Base-by-base conservation (phyloP, 495 filamentous ascomycete species). In the Neurospora sp. region DNA sequence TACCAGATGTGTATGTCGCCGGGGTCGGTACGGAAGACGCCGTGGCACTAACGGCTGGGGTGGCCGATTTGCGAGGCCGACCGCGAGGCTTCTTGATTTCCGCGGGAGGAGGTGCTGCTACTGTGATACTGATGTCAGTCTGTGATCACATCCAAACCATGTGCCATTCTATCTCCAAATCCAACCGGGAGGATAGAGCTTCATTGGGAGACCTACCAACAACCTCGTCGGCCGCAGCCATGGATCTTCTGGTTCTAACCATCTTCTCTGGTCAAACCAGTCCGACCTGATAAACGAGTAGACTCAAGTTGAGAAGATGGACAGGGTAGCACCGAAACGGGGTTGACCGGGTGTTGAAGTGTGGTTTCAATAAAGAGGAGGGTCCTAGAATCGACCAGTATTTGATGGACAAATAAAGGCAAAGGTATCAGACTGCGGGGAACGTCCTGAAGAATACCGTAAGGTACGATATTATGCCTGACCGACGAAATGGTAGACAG, bases 1-100 rank as follows among this genome's bases (percentile, higher is more conserved):
- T 89, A 8, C 85, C 88, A 1, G 86, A 87, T 4, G 76, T 78
- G 23, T 74, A 79, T 16, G 84, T 78, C 49, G 78, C 74, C 0
- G 81, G 80, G 7, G 86, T 86, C 9, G 80, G 75, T 2, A 78
- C 78, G 0, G 83, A 81, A 10, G 86, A 86, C 14, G 78, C 74
- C 20, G 73, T 69, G 23, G 74, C 42, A 70, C 60, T 71, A 20
- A 70, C 74, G 46, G 70, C 39, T 39, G 42, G 20, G 37, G 44
- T 62, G 54, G 54, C 54, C 27, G 54, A 66, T 37, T 75, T 77
- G 54, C 69, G 69, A 38, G 76, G 74, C 6, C 62, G 60, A 44
- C 74, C 76, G 39, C 70, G 74, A 27, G 60, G 39, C 4, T 49
- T 70, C 72, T 77, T 77, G 54, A 12, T 35, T 5, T 60, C 70